Conservation (phyloP, 2,329 filamentous ascomycete genomes). For the Paramyrothecium sp. region DNA sequence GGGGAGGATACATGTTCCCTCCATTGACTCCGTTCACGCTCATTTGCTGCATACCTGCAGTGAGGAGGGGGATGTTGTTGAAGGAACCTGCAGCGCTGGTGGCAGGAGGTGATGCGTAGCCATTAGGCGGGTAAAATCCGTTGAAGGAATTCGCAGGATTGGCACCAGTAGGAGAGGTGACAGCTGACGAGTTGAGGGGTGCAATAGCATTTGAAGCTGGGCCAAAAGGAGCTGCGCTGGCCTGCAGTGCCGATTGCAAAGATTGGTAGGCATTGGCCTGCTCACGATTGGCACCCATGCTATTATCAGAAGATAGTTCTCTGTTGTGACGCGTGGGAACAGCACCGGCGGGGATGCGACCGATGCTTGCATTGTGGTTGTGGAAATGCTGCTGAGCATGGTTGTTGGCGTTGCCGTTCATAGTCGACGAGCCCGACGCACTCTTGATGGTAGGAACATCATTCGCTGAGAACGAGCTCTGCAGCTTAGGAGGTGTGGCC, state of each 20-base stretch:
- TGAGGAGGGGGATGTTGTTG: slow-evolving; percentile 50
- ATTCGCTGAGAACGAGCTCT: slow-evolving; percentile 86
- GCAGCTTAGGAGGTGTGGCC: slow-evolving; percentile 69
- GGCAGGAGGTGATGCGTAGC: slow-evolving; percentile 24
- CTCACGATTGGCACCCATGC: slow-evolving; percentile 38
- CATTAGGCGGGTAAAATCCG: slow-evolving; percentile 29
- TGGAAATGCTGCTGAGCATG: slow-evolving; percentile 65
- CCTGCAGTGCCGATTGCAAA: slow-evolving; percentile 73
- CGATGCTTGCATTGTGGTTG: slow-evolving; percentile 79
- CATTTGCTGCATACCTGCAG: slow-evolving; percentile 68
- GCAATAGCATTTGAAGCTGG: slow-evolving; percentile 43
- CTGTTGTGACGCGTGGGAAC: slow-evolving; percentile 69
- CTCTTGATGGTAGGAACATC: slow-evolving; percentile 85
- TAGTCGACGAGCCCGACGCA: slow-evolving; percentile 45
- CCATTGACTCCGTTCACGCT: slow-evolving; percentile 46
- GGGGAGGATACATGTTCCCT: slow-evolving; percentile 48
- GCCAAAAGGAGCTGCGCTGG: slow-evolving; percentile 76
- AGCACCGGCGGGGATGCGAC: slow-evolving; percentile 70
- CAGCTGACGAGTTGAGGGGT: slow-evolving; percentile 21
- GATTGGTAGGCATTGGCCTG: slow-evolving; percentile 52
- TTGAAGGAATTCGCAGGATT: slow-evolving; percentile 24
- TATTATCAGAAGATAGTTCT: slow-evolving; percentile 60
- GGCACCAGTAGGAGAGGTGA: slow-evolving; percentile 19
- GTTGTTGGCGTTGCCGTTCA: slow-evolving; percentile 50
- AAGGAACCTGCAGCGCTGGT: slow-evolving; percentile 15